Evolutionary conservation across 345 rosid species (phyloP).

Genomic region (Dovyalis caffra): DNA sequence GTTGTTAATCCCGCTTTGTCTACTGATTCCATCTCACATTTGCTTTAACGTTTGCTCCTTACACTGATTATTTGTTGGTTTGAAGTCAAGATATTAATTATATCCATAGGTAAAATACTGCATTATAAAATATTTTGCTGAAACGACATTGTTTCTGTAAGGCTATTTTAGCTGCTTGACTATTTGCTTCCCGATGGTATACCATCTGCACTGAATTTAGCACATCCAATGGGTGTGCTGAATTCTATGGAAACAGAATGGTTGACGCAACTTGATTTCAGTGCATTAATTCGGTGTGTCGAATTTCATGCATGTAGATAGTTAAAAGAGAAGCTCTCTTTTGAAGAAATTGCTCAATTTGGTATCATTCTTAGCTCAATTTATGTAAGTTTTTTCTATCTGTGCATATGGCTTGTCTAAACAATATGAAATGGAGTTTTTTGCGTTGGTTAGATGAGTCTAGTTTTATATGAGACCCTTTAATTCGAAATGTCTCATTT

Average conservation of each 20-base stretch:
- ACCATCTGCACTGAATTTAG: background rate
- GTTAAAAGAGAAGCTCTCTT: too few relatives aligned
- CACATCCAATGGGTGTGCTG: too few relatives aligned
- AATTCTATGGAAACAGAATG: background rate
- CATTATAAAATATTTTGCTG: background rate
- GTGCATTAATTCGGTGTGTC: background rate
- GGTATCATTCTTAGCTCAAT: background rate
- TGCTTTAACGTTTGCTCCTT: background rate
- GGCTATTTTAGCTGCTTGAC: background rate
- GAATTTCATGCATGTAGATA: background rate
- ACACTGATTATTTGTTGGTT: background rate
- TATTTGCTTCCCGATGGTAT: background rate
- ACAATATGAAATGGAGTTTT: background rate
- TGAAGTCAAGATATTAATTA: background rate
- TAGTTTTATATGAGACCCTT: too few relatives aligned
- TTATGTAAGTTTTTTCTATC: background rate
- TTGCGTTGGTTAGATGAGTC: background rate
- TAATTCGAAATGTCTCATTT: too few relatives aligned
- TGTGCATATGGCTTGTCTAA: background rate
- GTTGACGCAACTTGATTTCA: background rate
- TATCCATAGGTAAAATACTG: background rate
- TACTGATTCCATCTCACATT: conserved; percentile 59
- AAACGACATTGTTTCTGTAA: too few relatives aligned
- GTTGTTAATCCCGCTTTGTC: conserved; percentile 36
- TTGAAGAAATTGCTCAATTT: too few relatives aligned